A percentile compares a stretch with the other conserved stretches of the same genome.
These are phyloP conservation scores for Microdochium trichocladiopsis DNA, from an alignment of 2,329 filamentous ascomycete species.

Conservation along the genomic window DNA sequence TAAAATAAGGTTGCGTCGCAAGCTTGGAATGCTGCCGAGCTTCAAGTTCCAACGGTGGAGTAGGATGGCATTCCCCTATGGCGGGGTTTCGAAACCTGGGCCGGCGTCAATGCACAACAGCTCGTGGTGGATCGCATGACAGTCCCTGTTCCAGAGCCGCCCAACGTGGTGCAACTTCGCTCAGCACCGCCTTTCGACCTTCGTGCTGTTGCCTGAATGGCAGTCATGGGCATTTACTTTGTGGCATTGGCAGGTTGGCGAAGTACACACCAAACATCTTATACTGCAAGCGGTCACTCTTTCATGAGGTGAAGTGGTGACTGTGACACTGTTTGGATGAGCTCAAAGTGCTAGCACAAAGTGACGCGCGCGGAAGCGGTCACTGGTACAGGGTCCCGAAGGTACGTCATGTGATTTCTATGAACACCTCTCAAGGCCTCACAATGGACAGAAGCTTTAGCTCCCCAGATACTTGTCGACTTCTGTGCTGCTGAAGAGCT, in stretches of 20 bases:
- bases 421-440: too few relatives aligned
- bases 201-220: neutral
- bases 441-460: neutral
- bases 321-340: too few relatives aligned
- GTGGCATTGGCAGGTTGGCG: too few relatives aligned
- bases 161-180: neutral
- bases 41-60: constrained; percentile 1
- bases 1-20: too few relatives aligned
- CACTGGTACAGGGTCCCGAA: too few relatives aligned
- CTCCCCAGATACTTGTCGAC: constrained; percentile 64
- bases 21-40: neutral
- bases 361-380: too few relatives aligned
- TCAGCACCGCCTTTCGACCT: neutral
- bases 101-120: neutral
- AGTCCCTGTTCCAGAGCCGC: neutral
- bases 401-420: too few relatives aligned
- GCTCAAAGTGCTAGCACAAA: too few relatives aligned
- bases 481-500: constrained; percentile 72
- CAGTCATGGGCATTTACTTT: neutral
- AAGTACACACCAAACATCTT: too few relatives aligned
- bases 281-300: too few relatives aligned
- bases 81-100: constrained; percentile 20
- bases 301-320: too few relatives aligned
- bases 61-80: constrained; percentile 10
- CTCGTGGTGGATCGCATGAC: neutral